These are phyloP conservation scores for Ophiocordyceps camponoti-floridani DNA, from an alignment of 2,329 filamentous ascomycete genomes.

Conservation along the genomic window DNA sequence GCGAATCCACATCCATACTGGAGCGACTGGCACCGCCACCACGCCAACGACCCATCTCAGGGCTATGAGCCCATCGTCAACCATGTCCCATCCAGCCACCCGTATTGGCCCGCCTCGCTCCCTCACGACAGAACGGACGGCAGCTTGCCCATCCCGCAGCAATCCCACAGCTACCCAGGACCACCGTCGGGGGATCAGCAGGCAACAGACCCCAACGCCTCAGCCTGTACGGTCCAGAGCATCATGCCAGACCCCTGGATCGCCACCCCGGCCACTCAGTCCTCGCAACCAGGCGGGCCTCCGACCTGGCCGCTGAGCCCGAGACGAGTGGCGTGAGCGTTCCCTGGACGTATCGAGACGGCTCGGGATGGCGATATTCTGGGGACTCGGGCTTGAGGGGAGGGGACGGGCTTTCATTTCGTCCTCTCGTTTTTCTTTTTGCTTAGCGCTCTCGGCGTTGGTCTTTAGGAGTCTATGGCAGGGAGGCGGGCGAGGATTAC, in stretches of 20 bases:
- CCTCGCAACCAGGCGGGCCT: conserved; percentile 1
- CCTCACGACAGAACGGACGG: neutral
- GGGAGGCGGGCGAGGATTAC: too few relatives aligned
- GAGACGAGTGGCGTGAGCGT: too few relatives aligned
- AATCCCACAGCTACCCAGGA: neutral
- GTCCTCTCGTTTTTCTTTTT: too few relatives aligned
- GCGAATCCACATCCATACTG: neutral
- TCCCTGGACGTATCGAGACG: too few relatives aligned
- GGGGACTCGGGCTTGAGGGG: too few relatives aligned
- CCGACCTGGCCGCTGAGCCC: too few relatives aligned
- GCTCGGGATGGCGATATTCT: too few relatives aligned
- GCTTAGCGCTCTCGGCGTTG: too few relatives aligned
- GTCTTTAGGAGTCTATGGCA: too few relatives aligned
- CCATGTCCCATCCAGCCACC: neutral
- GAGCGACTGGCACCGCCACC: neutral
- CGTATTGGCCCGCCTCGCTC: neutral
- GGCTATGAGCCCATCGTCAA: neutral
- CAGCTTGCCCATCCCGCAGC: neutral
- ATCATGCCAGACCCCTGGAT: conserved; percentile 3
- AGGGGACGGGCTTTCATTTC: too few relatives aligned
- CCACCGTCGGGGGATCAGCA: neutral
- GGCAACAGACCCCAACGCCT: neutral
- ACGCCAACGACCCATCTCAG: neutral
- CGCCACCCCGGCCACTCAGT: conserved; percentile 1
- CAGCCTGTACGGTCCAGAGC: conserved; percentile 1